A percentile compares a stretch with the other conserved stretches of the same genome.
Evolutionary conservation across 768 basidiomycete genomes (phyloP).

Genomic region (Macrolepiota dolichaula): DNA sequence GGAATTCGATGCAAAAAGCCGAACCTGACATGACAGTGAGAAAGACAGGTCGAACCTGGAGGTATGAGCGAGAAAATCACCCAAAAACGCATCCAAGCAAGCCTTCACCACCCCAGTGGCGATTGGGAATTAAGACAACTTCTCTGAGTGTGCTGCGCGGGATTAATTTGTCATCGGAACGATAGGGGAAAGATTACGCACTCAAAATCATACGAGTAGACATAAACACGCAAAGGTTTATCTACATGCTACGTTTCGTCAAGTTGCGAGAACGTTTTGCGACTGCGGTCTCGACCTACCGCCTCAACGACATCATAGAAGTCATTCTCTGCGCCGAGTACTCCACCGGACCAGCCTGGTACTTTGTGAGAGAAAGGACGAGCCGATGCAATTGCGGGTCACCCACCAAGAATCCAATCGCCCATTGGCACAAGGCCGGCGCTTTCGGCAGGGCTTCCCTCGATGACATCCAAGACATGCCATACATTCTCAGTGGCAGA

Average conservation of each 20-base stretch:
- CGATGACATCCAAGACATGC: constrained; percentile 96
- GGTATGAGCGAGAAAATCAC: constrained; percentile 38
- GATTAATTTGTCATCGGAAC: constrained; percentile 8
- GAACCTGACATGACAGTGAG: constrained; percentile 47
- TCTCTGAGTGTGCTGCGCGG: constrained; percentile 77
- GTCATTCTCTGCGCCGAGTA: constrained; percentile 86
- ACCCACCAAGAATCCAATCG: constrained; percentile 44
- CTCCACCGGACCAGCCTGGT: constrained; percentile 93
- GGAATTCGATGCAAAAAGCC: constrained; percentile 94
- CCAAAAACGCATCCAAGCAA: constrained; percentile 95
- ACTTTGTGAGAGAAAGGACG: constrained; percentile 49
- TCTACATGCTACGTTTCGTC: constrained; percentile 70
- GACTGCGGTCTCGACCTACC: constrained; percentile 40
- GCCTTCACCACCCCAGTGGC: constrained; percentile 97
- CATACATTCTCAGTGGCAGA: constrained; percentile 90
- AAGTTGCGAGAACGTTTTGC: neutral
- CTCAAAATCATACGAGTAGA: constrained; percentile 98
- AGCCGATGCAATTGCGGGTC: neutral
- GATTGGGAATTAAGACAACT: constrained; percentile 91
- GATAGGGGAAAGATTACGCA: constrained; percentile 35
- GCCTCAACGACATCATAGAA: constrained; percentile 96
- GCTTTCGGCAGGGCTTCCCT: constrained; percentile 94
- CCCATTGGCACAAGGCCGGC: constrained; percentile 94
- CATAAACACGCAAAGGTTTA: constrained; percentile 89
- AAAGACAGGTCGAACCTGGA: neutral